A percentile compares a stretch with the other conserved stretches of the same genome.
Conservation (phyloP, 176 grass and related monocot genomes). For the Dactylis glomerata region DNA sequence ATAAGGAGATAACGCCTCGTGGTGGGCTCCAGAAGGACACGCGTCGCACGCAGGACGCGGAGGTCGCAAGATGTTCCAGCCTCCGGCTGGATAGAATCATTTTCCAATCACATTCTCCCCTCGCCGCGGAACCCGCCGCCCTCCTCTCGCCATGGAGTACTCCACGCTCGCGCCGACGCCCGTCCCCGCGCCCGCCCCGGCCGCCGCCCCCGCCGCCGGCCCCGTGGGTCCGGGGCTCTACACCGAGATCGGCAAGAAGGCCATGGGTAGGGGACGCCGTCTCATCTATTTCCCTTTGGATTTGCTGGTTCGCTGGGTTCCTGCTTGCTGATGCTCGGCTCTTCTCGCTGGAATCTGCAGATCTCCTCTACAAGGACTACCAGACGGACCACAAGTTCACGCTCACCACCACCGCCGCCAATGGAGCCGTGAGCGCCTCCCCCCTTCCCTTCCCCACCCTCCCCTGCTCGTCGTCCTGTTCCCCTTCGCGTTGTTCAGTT, state of each 20-base stretch:
- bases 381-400: conserved; percentile 62
- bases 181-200: not conserved
- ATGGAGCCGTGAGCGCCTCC: conserved; percentile 47
- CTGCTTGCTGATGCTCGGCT: conserved; percentile 8
- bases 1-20: no score
- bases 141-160: conserved; percentile 18
- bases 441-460: not conserved
- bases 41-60: no score
- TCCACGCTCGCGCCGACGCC: not conserved
- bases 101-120: no score
- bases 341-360: conserved; percentile 10
- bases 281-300: not conserved
- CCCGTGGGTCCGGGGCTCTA: conserved; percentile 53
- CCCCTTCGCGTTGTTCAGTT: no score
- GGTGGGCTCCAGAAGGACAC: no score
- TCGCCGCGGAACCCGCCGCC: not conserved
- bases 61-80: no score
- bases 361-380: conserved; percentile 73
- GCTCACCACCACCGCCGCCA: conserved; percentile 50
- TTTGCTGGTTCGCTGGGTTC: not conserved
- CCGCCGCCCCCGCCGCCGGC: not conserved
- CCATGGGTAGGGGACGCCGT: conserved; percentile 32
- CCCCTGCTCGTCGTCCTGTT: no score
- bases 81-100: no score
- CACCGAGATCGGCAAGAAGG: conserved; percentile 59